phyloP scores from a whole-genome alignment of 306 rosid species.

The Acacia crassicarpa region DNA sequence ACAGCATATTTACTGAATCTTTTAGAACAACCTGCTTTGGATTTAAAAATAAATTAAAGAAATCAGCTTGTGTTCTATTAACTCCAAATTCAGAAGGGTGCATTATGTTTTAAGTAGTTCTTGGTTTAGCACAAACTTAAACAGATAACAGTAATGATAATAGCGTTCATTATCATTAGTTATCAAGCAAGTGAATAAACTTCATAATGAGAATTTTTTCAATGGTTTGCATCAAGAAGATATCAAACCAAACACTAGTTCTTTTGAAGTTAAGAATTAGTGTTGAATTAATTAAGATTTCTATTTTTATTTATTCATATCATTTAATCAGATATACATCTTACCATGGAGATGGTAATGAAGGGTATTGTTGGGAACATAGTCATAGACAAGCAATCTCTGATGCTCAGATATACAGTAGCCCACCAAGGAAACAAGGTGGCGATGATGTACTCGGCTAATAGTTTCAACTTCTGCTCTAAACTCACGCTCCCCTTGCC shows the following conservation, averaged over 20 bases:
- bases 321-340: conserved; percentile 37
- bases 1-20: conserved; percentile 11
- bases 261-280: neutral
- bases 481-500: conserved; percentile 98
- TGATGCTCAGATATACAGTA: conserved; percentile 89
- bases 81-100: neutral
- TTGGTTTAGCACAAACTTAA: neutral
- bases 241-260: neutral
- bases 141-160: neutral
- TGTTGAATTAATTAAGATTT: neutral
- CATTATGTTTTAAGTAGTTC: neutral
- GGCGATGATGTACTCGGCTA: conserved; percentile 96
- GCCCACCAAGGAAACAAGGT: conserved; percentile 95
- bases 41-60: conserved; percentile 4
- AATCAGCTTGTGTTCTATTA: neutral
- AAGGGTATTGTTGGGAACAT: conserved; percentile 79
- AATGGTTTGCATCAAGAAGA: neutral
- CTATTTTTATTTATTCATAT: neutral
- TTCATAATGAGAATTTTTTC: neutral
- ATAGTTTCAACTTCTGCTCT: conserved; percentile 97
- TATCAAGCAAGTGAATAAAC: neutral
- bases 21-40: conserved; percentile 2
- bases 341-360: conserved; percentile 94
- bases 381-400: conserved; percentile 90
- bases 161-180: neutral